A percentile compares a stretch with the other conserved stretches of the same genome.
These are phyloP conservation scores for Ballota nigra DNA, from an alignment of 257 asterid species.

Conservation along the genomic window DNA sequence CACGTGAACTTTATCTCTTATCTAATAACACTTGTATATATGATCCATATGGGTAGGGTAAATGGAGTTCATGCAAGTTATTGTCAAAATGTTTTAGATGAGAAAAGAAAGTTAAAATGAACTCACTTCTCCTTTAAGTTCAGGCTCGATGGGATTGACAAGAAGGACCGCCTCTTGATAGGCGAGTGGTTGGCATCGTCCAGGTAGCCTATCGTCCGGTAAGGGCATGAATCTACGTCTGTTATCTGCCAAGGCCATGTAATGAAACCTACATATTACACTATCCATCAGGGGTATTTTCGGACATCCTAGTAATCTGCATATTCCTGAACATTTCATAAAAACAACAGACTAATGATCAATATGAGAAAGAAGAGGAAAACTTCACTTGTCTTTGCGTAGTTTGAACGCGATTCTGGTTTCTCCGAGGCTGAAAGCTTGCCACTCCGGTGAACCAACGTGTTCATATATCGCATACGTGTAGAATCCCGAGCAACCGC, in stretches of 20 bases:
- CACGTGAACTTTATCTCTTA: too few relatives aligned
- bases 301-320: too few relatives aligned
- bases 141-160: constrained; percentile 76
- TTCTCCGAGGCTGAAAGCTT: constrained; percentile 88
- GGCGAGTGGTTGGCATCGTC: constrained; percentile 74
- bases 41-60: too few relatives aligned
- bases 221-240: constrained; percentile 74
- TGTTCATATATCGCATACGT: constrained; percentile 86
- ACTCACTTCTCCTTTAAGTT: constrained; percentile 78
- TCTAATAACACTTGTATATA: too few relatives aligned
- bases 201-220: constrained; percentile 77
- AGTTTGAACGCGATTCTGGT: constrained; percentile 93
- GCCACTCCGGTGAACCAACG: constrained; percentile 81
- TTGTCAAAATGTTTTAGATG: background rate
- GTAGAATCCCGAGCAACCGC: constrained; percentile 88
- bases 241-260: constrained; percentile 82
- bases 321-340: too few relatives aligned
- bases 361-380: constrained; percentile 1
- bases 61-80: background rate
- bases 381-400: constrained; percentile 70
- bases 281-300: background rate
- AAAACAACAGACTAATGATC: background rate
- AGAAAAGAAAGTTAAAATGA: background rate
- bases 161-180: constrained; percentile 87
- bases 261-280: constrained; percentile 49